These are phyloP conservation scores for Diophrys appendiculata DNA, from an alignment of 73 alveolate species.

Conservation along the genomic window DNA sequence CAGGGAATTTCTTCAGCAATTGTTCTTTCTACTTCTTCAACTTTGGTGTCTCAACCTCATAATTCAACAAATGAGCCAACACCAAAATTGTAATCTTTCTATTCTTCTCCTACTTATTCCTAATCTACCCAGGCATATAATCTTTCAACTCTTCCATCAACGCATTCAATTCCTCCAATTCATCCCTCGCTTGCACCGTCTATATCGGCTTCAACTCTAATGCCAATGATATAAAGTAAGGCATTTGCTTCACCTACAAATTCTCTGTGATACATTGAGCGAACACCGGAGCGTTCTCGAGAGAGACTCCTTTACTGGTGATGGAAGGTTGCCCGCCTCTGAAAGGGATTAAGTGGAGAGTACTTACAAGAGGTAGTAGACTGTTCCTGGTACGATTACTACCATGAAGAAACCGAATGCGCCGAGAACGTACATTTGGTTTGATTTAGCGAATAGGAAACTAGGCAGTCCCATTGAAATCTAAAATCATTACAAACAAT, in stretches of 20 bases:
- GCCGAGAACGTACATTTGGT: conserved; percentile 73
- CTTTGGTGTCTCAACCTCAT: conserved; percentile 5
- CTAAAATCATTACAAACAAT: neutral
- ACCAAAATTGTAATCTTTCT: conserved; percentile 56
- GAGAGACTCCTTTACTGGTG: conserved; percentile 55
- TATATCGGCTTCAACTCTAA: conserved; percentile 31
- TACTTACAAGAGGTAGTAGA: conserved; percentile 59
- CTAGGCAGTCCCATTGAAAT: conserved; percentile 76
- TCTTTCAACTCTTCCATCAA: conserved; percentile 34
- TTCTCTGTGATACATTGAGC: conserved; percentile 54
- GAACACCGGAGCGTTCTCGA: conserved; percentile 49
- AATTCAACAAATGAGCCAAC: conserved; percentile 54
- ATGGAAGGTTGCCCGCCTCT: conserved; percentile 38
- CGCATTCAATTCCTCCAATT: conserved; percentile 23
- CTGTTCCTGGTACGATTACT: conserved; percentile 60
- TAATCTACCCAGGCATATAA: conserved; percentile 44
- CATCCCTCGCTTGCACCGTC: conserved; percentile 35
- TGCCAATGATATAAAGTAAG: conserved; percentile 49
- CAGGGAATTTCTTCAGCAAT: conserved; percentile 38
- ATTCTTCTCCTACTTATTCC: conserved; percentile 28
- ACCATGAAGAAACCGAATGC: conserved; percentile 75
- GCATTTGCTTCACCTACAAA: conserved; percentile 55
- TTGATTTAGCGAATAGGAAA: conserved; percentile 72
- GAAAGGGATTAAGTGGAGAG: too few species aligned
- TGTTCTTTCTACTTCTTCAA: conserved; percentile 38